phyloP scores from a whole-genome alignment of 2,329 filamentous ascomycete genomes.

The Septoria linicola region DNA sequence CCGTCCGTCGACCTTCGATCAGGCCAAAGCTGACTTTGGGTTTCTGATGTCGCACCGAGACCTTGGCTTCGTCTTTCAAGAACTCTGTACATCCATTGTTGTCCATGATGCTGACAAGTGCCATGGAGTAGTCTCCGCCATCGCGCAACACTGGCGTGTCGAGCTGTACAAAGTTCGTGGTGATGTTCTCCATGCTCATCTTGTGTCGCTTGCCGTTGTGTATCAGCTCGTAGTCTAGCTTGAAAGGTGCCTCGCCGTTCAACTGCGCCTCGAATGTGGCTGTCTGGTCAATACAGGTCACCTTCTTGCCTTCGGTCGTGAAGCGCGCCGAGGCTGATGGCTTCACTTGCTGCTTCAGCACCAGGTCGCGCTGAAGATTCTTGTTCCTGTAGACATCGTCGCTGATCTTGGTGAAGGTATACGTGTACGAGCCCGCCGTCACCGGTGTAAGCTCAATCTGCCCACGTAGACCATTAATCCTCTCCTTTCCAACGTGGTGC shows the following conservation, averaged over 20 bases:
- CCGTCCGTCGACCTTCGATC: constrained; percentile 73
- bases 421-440: constrained; percentile 80
- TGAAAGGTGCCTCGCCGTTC: constrained; percentile 81
- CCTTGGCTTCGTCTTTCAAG: constrained; percentile 78
- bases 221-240: constrained; percentile 86
- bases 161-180: constrained; percentile 65
- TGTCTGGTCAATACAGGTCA: constrained; percentile 79
- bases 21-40: constrained; percentile 83
- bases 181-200: constrained; percentile 63
- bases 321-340: constrained; percentile 79
- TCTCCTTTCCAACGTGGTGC: constrained; percentile 50
- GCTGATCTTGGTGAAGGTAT: constrained; percentile 76
- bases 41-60: constrained; percentile 82
- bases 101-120: constrained; percentile 83
- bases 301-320: constrained; percentile 58
- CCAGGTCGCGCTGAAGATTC: constrained; percentile 58
- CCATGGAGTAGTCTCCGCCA: constrained; percentile 87
- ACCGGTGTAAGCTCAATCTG: constrained; percentile 81
- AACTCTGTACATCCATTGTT: constrained; percentile 81
- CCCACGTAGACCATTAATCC: constrained; percentile 69
- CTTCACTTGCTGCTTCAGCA: constrained; percentile 84
- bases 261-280: constrained; percentile 73
- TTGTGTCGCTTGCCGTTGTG: constrained; percentile 82
- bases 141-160: constrained; percentile 70
- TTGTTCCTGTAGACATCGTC: constrained; percentile 77